Conservation (phyloP, 192 early-diverging fungal species). For the Podila clonocystis region DNA sequence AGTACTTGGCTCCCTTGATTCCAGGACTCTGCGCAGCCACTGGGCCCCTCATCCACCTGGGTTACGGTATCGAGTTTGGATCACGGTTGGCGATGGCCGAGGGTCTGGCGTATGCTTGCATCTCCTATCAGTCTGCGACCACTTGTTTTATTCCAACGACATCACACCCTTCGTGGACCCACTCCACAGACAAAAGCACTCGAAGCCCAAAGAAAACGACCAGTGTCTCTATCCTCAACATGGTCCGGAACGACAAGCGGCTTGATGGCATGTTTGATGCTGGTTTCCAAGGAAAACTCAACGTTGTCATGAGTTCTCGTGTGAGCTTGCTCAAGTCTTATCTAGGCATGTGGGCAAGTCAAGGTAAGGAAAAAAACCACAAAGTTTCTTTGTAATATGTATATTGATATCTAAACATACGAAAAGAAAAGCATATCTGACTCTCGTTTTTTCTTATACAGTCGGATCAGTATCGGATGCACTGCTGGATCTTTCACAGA, state of each 20-base stretch:
- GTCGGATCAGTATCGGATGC: constrained; percentile 32
- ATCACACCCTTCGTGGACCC: neutral
- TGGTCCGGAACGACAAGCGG: constrained; percentile 45
- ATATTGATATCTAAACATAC: neutral
- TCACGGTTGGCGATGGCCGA: constrained; percentile 30
- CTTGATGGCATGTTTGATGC: constrained; percentile 49
- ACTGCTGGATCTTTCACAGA: constrained; percentile 36
- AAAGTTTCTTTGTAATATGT: neutral
- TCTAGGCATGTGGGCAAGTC: constrained; percentile 45
- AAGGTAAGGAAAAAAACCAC: constrained; percentile 21
- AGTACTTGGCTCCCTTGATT: constrained; percentile 35
- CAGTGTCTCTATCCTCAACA: constrained; percentile 38
- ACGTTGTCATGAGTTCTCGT: constrained; percentile 47
- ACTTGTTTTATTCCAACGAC: constrained; percentile 26
- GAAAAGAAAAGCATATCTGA: neutral
- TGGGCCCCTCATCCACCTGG: constrained; percentile 37
- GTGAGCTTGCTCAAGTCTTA: constrained; percentile 43
- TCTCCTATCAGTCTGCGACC: constrained; percentile 38
- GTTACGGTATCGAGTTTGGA: constrained; percentile 43
- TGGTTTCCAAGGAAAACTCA: constrained; percentile 37
- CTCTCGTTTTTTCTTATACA: neutral
- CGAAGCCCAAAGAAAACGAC: constrained; percentile 1
- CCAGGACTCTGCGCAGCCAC: constrained; percentile 41
- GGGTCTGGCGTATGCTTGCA: constrained; percentile 37
- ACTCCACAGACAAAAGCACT: neutral